A percentile compares a stretch with the other conserved stretches of the same genome.
Evolutionary conservation across 208 protist species (phyloP).

Genomic region (Acanthamoeba sp.): DNA sequence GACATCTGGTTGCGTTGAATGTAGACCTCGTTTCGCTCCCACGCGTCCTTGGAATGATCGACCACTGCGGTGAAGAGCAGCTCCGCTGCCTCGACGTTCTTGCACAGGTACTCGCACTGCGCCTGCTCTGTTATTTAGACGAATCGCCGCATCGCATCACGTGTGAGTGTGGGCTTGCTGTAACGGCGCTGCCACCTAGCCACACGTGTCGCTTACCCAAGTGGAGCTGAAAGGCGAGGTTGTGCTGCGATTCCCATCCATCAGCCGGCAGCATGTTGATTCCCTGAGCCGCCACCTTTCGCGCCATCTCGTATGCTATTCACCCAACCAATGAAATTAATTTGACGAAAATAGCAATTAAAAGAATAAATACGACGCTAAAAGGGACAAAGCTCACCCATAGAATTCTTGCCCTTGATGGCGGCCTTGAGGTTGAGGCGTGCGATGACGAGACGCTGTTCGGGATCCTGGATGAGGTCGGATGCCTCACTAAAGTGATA

Average conservation of each 20-base stretch:
- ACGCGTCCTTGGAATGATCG: neutral
- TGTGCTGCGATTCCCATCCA: constrained; percentile 56
- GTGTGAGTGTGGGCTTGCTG: too few relatives aligned
- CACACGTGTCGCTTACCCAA: too few relatives aligned
- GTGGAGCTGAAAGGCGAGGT: constrained; percentile 56
- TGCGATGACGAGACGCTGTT: constrained; percentile 24
- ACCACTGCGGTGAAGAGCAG: neutral
- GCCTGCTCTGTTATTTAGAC: constrained; percentile 36
- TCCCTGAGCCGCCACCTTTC: constrained; percentile 57
- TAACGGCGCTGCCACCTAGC: neutral
- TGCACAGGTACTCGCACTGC: constrained; percentile 70
- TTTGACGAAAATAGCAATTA: neutral
- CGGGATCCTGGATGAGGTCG: constrained; percentile 17
- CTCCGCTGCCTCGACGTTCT: constrained; percentile 37
- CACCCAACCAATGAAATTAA: neutral
- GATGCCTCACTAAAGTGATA: constrained; percentile 51
- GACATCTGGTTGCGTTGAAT: constrained; percentile 50
- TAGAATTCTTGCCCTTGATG: constrained; percentile 68
- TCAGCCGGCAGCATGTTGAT: constrained; percentile 53
- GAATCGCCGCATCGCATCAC: too few relatives aligned
- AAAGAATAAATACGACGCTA: too few relatives aligned
- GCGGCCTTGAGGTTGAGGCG: constrained; percentile 56
- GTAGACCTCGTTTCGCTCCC: constrained; percentile 63
- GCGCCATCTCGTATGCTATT: constrained; percentile 62
- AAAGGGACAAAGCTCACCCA: neutral